Evolutionary conservation across 2,329 filamentous ascomycete species (phyloP).

Genomic region (Pezicula neosporulosa): DNA sequence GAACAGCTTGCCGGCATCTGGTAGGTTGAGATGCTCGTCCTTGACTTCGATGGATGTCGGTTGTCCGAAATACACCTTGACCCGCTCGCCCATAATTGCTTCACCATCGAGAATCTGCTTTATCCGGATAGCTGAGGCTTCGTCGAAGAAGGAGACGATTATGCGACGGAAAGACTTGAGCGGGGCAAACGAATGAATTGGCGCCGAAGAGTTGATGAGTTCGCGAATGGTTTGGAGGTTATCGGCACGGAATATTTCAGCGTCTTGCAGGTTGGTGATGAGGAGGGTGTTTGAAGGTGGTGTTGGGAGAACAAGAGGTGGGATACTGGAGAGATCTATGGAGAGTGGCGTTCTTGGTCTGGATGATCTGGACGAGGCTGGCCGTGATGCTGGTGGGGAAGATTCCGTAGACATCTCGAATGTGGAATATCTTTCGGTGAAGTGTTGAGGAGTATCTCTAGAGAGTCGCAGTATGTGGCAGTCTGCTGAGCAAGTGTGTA

Average conservation of each 20-base stretch:
- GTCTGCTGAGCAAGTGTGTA: not conserved
- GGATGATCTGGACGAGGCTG: slow-evolving; percentile 17
- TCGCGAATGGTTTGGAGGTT: slow-evolving; percentile 72
- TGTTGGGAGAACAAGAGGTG: slow-evolving; percentile 66
- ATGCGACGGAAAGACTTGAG: slow-evolving; percentile 82
- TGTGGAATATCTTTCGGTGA: not conserved
- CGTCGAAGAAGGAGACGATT: slow-evolving; percentile 72
- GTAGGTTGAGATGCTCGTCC: slow-evolving; percentile 60
- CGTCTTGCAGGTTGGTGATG: slow-evolving; percentile 74
- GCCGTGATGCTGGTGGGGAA: slow-evolving; percentile 20
- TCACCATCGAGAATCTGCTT: slow-evolving; percentile 73
- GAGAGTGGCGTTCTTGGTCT: slow-evolving; percentile 47
- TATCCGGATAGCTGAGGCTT: slow-evolving; percentile 66
- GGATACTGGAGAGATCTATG: slow-evolving; percentile 71
- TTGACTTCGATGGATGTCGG: slow-evolving; percentile 51
- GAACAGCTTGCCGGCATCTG: slow-evolving; percentile 68
- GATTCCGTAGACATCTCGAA: slow-evolving; percentile 16
- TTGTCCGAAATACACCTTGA: slow-evolving; percentile 67
- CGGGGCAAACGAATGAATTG: slow-evolving; percentile 74
- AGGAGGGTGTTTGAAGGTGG: slow-evolving; percentile 80
- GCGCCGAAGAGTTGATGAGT: slow-evolving; percentile 65
- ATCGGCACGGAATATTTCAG: slow-evolving; percentile 69
- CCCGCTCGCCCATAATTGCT: slow-evolving; percentile 64
- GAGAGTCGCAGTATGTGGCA: not conserved
- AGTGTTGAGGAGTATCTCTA: not conserved